phyloP scores from a whole-genome alignment of 805 yeast genomes.

The Brettanomyces naardenensis region DNA sequence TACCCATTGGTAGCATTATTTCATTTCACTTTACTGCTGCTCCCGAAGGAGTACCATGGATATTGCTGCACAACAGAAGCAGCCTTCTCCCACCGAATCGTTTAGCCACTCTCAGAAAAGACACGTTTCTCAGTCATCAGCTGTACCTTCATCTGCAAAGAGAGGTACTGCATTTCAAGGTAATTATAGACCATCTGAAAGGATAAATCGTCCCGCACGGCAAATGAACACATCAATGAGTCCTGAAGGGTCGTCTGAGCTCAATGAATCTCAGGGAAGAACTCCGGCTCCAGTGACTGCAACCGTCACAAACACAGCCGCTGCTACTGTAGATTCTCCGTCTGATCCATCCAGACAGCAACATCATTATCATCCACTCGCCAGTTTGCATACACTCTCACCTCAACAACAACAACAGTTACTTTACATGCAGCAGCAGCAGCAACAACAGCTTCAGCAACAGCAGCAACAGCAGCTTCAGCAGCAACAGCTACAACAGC shows the following conservation, averaged over 20 bases:
- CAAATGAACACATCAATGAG: neutral
- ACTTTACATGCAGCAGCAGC: slow-evolving; percentile 4
- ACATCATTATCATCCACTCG: neutral
- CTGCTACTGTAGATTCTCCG: neutral
- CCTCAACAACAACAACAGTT: neutral
- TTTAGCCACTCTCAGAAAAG: slow-evolving; percentile 16
- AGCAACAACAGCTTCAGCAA: slow-evolving; percentile 7
- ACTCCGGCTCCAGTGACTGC: neutral
- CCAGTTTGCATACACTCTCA: neutral
- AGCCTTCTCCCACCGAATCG: neutral
- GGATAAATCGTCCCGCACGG: too few species aligned
- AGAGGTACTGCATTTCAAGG: slow-evolving; percentile 11
- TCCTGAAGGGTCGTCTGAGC: neutral
- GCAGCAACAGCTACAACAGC: slow-evolving; percentile 4
- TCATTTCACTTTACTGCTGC: too few species aligned
- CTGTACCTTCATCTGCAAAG: slow-evolving; percentile 13
- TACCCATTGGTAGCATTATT: too few species aligned
- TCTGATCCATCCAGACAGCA: neutral
- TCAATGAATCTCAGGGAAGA: neutral
- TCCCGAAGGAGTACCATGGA: neutral
- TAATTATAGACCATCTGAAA: neutral
- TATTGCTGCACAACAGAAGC: neutral
- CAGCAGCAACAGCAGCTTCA: slow-evolving; percentile 5
- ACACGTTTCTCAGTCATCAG: slow-evolving; percentile 23
- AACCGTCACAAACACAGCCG: neutral